These are phyloP conservation scores for Striga asiatica DNA, from an alignment of 257 asterid species.

Conservation along the genomic window DNA sequence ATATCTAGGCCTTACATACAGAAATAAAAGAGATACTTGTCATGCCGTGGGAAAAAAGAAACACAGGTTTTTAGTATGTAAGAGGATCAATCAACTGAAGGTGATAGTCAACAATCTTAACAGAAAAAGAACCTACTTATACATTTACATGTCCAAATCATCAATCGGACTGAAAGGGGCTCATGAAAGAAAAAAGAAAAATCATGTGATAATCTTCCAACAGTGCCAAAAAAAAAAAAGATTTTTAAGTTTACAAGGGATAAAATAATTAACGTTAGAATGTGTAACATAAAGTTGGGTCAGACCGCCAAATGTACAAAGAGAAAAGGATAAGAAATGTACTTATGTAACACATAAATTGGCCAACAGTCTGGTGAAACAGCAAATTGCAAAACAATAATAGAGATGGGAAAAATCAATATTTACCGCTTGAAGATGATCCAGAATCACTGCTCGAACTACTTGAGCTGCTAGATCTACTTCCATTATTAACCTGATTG, in stretches of 20 bases:
- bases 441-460: constrained; percentile 82
- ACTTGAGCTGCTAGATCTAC: constrained; percentile 68
- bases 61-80: neutral
- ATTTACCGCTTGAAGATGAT: constrained; percentile 61
- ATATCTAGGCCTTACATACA: neutral
- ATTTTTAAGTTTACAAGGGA: too few relatives aligned
- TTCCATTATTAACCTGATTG: constrained; percentile 27
- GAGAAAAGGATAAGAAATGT: neutral
- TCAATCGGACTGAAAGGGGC: neutral
- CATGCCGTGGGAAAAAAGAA: neutral
- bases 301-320: neutral
- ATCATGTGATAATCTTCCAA: too few relatives aligned
- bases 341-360: neutral
- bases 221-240: too few relatives aligned
- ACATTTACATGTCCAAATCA: neutral
- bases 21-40: neutral
- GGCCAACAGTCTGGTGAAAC: neutral
- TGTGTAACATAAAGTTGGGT: neutral
- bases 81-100: neutral
- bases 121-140: neutral
- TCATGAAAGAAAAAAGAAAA: neutral
- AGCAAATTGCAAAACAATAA: neutral
- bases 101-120: neutral
- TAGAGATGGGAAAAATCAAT: neutral
- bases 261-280: neutral